phyloP scores from a whole-genome alignment of 75 land plant genomes.

The Cupressus sempervirens region DNA sequence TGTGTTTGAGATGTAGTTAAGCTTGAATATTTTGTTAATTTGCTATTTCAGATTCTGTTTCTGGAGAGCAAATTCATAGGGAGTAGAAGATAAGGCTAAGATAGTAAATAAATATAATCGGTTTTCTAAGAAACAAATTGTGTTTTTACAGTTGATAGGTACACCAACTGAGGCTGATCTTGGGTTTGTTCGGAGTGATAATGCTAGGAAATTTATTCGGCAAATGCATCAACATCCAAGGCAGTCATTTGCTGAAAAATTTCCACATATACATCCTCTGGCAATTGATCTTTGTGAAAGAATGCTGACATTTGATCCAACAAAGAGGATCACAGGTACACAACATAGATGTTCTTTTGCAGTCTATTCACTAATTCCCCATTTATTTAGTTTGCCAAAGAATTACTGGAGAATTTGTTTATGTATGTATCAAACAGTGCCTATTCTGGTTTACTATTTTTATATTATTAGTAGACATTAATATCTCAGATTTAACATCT shows the following conservation, averaged over 20 bases:
- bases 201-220: conserved; percentile 62
- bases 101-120: conserved; percentile 1
- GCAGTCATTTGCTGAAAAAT: conserved; percentile 48
- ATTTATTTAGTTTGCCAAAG: background rate
- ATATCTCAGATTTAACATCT: background rate
- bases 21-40: background rate
- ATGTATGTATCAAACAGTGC: background rate
- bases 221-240: conserved; percentile 59
- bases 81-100: background rate
- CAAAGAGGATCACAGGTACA: conserved; percentile 72
- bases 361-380: background rate
- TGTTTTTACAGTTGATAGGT: conserved; percentile 60
- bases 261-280: conserved; percentile 56
- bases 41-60: background rate
- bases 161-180: conserved; percentile 72
- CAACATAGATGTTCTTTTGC: background rate
- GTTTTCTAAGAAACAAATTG: background rate
- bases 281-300: conserved; percentile 81
- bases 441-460: background rate
- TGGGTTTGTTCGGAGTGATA: conserved; percentile 64
- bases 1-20: background rate
- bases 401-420: background rate
- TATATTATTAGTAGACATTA: background rate
- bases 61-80: background rate
- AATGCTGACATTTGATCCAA: conserved; percentile 83